Percentiles rank a stretch among this genome's conserved stretches.
These are phyloP conservation scores for Rhodotorula toruloides DNA, from an alignment of 768 basidiomycete species.

Conservation along the genomic window DNA sequence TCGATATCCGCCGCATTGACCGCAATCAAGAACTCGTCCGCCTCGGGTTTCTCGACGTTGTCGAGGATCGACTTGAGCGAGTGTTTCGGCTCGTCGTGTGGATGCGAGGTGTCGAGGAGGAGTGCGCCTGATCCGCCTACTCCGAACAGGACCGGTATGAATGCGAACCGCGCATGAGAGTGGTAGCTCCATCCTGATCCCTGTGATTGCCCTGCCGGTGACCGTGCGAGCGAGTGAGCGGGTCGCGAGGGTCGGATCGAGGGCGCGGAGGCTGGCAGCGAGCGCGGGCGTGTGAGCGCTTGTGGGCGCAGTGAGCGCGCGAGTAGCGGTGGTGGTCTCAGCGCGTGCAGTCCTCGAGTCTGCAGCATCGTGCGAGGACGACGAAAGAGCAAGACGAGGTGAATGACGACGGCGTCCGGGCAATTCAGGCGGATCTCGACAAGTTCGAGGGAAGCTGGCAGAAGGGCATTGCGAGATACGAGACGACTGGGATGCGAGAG, in stretches of 20 bases:
- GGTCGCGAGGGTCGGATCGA: neutral
- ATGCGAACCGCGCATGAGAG: conserved; percentile 11
- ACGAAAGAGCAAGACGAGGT: neutral
- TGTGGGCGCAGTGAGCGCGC: neutral
- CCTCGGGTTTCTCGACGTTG: conserved; percentile 28
- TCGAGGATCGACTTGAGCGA: conserved; percentile 30
- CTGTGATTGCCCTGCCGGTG: neutral
- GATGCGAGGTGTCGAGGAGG: conserved; percentile 20
- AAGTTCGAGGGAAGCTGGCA: no score
- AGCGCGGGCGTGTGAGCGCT: neutral
- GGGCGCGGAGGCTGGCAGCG: neutral
- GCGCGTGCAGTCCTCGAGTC: neutral
- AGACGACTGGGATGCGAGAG: no score
- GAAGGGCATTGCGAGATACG: neutral
- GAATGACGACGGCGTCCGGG: neutral
- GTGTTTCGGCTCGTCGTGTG: neutral
- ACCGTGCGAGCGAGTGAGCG: neutral
- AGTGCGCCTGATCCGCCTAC: conserved; percentile 17
- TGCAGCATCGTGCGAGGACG: neutral
- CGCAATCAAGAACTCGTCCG: conserved; percentile 33
- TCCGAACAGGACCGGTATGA: conserved; percentile 14
- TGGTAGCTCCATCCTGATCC: no score
- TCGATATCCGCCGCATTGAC: neutral
- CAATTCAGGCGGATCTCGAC: neutral
- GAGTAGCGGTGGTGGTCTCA: conserved; percentile 1